phyloP scores from a whole-genome alignment of 768 basidiomycete species.

The Lentinula sp. region DNA sequence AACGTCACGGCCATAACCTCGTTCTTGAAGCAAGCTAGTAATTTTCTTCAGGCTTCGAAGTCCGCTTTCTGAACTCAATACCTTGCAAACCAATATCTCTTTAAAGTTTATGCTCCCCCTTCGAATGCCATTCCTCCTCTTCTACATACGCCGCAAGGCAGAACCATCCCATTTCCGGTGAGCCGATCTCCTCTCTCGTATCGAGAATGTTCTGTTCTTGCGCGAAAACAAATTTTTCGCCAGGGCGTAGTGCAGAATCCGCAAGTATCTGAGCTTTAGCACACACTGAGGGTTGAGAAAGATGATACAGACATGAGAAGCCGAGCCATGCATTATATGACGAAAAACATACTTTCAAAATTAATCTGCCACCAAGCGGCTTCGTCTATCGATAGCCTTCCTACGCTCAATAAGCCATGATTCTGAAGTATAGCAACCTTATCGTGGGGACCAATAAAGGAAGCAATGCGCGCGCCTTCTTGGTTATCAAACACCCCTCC shows the following conservation, averaged over 20 bases:
- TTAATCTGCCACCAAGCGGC: slow-evolving; percentile 4
- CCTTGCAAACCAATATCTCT: background rate
- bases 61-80: background rate
- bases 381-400: slow-evolving; percentile 1
- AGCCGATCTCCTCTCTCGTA: slow-evolving; percentile 1
- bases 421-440: slow-evolving; percentile 2
- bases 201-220: background rate
- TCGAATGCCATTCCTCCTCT: slow-evolving; percentile 4
- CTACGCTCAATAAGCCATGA: background rate
- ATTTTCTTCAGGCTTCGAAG: too few relatives aligned
- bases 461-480: slow-evolving; percentile 4
- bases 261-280: slow-evolving; percentile 4
- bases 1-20: too few relatives aligned
- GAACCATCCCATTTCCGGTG: slow-evolving; percentile 5
- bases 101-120: background rate
- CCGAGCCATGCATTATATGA: background rate
- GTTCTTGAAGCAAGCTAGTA: too few relatives aligned
- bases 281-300: background rate
- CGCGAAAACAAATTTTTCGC: slow-evolving; percentile 1
- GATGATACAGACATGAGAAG: background rate
- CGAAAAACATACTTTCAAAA: background rate
- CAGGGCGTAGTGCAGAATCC: background rate
- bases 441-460: background rate
- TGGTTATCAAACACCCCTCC: slow-evolving; percentile 3
- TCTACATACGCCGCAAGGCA: slow-evolving; percentile 2